Evolutionary conservation across 805 yeast genomes (phyloP), one percentile per base, ranked within the genome.

Genomic region (Clavispora carvajalis): DNA sequence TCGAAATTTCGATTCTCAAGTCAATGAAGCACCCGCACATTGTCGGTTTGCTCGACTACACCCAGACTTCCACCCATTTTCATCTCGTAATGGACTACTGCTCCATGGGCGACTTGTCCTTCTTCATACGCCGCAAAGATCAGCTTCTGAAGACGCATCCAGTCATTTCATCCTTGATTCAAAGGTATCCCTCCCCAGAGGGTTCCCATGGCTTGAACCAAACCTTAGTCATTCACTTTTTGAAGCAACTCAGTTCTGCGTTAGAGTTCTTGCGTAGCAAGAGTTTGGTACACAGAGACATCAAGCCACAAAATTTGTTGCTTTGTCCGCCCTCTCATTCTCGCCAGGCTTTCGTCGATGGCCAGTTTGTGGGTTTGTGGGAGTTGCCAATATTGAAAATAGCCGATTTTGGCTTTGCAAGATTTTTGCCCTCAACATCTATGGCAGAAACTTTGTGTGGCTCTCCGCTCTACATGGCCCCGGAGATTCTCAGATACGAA

Each of bases 401-500:
- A 45, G 99, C 99, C 10, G 99, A 93, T 66, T 93, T 93, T 63
- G 99, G 99, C 1, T 93, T 93, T 67, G 99, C 99, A 5, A 74
- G 98, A 46, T 86, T 90, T 57, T 71, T 93, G 53, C 99, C 99
- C 6, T 80, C 85, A 37, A 85, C 97, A 2, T 82, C 96, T 1
- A 73, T 93, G 77, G 98, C 98, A 1, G 99, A 93, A 59, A 93
- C 99, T 1, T 69, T 93, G 50, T 93, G 99, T 71, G 99, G 99
- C 1, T 87, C 96, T 9, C 99, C 99, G 3, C 73, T 93, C 33
- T 93, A 93, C 63, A 93, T 93, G 99, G 99, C 99, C 0, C 99
- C 99, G 0, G 99, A 93, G 64, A 93, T 93, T 36, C 69, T 93
- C 52, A 74, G 95, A 47, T 90, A 87, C 57, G 97, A 93, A 59